These are phyloP conservation scores for Ambrosiella beaveri DNA, from an alignment of 2,329 filamentous ascomycete species.

Conservation along the genomic window DNA sequence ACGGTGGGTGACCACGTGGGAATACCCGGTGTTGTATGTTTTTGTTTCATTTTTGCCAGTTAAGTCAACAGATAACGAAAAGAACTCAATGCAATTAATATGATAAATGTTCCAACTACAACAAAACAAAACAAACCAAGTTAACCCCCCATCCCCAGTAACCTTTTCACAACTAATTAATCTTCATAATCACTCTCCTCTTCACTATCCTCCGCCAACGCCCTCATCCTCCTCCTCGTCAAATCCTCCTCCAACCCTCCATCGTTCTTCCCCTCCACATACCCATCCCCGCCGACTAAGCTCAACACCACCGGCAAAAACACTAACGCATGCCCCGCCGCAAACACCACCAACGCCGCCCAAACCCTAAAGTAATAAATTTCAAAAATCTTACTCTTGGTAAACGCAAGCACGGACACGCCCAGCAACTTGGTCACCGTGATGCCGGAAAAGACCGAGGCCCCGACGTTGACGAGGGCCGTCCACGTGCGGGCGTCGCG, in stretches of 20 bases:
- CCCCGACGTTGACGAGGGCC: constrained; percentile 83
- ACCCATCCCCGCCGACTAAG: constrained; percentile 70
- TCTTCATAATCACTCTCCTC: constrained; percentile 5
- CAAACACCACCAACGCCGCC: constrained; percentile 80
- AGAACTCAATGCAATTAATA: too few relatives aligned
- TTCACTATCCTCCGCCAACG: constrained; percentile 5
- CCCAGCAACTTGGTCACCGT: constrained; percentile 90
- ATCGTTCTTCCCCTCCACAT: constrained; percentile 71
- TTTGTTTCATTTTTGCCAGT: too few relatives aligned
- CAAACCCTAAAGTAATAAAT: constrained; percentile 98
- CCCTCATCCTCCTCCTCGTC: constrained; percentile 29
- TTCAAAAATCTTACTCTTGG: constrained; percentile 94
- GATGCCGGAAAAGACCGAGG: constrained; percentile 88
- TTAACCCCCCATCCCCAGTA: too few relatives aligned
- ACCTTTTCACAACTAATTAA: background rate
- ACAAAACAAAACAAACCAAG: too few relatives aligned
- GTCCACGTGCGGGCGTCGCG: constrained; percentile 67
- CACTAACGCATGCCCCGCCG: constrained; percentile 71
- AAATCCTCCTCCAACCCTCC: constrained; percentile 83
- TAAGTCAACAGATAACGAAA: too few relatives aligned
- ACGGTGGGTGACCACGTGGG: too few relatives aligned
- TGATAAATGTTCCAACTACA: too few relatives aligned
- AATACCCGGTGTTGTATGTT: too few relatives aligned
- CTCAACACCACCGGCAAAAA: constrained; percentile 84
- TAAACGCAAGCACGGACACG: constrained; percentile 84